Conservation (phyloP, 495 filamentous ascomycete species). For the Cairneyella variabilis region DNA sequence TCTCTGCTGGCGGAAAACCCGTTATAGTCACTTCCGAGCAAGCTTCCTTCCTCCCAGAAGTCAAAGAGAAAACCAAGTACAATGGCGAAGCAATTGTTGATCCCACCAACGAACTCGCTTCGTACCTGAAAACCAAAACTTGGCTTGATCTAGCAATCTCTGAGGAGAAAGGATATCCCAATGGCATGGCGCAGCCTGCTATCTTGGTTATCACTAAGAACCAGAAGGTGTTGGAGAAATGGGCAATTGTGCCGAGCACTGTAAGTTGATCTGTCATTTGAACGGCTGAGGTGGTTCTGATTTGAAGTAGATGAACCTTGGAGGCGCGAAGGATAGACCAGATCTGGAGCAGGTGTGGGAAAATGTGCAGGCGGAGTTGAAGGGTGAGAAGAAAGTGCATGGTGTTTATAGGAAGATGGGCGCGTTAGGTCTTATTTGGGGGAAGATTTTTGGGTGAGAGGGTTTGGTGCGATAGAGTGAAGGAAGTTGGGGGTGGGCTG, state of each 20-base stretch:
- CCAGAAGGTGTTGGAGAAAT: constrained; percentile 17
- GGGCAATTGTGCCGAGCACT: constrained; percentile 22
- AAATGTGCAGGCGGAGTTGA: constrained; percentile 18
- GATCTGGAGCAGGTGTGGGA: constrained; percentile 22
- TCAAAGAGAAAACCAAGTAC: constrained; percentile 8
- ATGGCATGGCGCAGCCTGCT: constrained; percentile 26
- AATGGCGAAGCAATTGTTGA: constrained; percentile 18
- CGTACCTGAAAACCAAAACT: constrained; percentile 5
- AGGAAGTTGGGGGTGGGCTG: background rate
- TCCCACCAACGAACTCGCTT: constrained; percentile 10
- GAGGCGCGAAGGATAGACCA: constrained; percentile 25
- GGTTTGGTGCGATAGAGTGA: background rate
- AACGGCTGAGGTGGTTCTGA: background rate
- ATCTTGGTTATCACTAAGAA: constrained; percentile 14
- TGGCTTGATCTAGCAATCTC: constrained; percentile 21
- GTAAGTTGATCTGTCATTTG: background rate
- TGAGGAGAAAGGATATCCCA: constrained; percentile 23
- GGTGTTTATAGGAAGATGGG: background rate
- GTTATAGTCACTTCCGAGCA: constrained; percentile 23
- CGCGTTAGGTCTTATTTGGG: background rate
- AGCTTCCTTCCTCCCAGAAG: background rate
- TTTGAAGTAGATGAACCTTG: constrained; percentile 4
- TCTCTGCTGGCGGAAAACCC: constrained; percentile 8
- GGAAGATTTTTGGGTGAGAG: background rate
- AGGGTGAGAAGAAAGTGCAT: constrained; percentile 19